These are phyloP conservation scores for Cardiospermum halicacabum DNA, from an alignment of 345 rosid species.

Conservation along the genomic window DNA sequence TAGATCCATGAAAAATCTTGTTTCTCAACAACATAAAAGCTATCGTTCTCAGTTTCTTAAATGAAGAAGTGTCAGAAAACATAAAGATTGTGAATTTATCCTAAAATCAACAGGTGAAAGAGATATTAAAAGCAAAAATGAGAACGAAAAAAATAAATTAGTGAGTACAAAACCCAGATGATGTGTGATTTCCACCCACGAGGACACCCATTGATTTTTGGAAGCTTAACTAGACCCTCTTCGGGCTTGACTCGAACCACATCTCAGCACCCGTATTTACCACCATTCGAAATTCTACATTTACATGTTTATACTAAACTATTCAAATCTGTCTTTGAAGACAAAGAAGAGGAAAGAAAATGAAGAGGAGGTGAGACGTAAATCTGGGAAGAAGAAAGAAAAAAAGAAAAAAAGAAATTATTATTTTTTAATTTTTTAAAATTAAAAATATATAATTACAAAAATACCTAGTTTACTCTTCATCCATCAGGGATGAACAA, in stretches of 20 bases:
- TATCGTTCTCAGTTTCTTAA: too few species aligned
- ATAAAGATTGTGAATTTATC: not conserved
- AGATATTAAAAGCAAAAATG: conserved; percentile 32
- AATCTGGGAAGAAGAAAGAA: too few species aligned
- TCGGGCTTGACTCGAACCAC: conserved; percentile 33
- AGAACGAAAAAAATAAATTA: conserved; percentile 22
- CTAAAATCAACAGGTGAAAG: not conserved
- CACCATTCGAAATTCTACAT: conserved; percentile 29
- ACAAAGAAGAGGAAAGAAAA: not conserved
- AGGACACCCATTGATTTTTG: conserved; percentile 79
- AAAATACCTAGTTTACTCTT: too few species aligned
- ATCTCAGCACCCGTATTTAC: conserved; percentile 35
- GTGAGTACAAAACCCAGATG: conserved; percentile 97
- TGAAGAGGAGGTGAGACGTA: too few species aligned
- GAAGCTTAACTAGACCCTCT: conserved; percentile 60
- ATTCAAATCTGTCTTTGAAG: not conserved
- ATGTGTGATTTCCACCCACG: conserved; percentile 99
- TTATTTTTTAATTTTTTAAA: too few species aligned
- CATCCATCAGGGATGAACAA: too few species aligned
- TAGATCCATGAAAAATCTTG: conserved; percentile 42
- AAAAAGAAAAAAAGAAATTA: too few species aligned
- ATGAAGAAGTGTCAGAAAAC: not conserved
- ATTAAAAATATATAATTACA: too few species aligned
- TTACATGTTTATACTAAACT: conserved; percentile 2
- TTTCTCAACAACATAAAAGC: conserved; percentile 39